Base-by-base conservation (phyloP, 768 basidiomycete species). In the Lactarius pseudohatsudake region DNA sequence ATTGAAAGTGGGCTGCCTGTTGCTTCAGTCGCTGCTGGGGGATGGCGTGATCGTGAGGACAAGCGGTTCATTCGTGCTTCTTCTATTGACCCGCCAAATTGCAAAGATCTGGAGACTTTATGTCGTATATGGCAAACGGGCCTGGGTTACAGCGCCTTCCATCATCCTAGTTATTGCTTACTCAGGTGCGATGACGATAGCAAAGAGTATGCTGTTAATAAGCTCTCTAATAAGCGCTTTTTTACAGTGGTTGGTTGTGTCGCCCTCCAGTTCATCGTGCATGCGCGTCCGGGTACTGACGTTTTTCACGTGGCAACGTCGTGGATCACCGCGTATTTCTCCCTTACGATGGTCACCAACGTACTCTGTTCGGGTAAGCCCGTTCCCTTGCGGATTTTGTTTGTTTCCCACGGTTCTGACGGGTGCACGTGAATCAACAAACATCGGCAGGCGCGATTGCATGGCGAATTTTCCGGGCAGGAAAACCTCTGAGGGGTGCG, bases 11-110 rank as follows among this genome's bases (percentile, higher is more conserved):
- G 18, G 40, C 20, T 43, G 22, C 9, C 26, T 59, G 28, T 18
- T 59, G 8, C 8, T 41, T 59, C 59, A 59, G 20, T 59, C 59
- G 2, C 7, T 59, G 43, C 9, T 59, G 26, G 59, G 41, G 8
- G 59, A 59, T 15, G n/a, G 59, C 30, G 59, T 59, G 13, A 45
- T 59, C 9, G 59, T 59, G 18, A 59, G 59, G 8, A 30, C 4
- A 16, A 41, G 8, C 59, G 3, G 22, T 50, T 18, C 11, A 38
- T 41, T 59, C 28, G 7, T 45, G 4, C 26, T 15, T 26, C 28
- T 16, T 34, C 41, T 18, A 59, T 36, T 43, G 43, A 41, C 26
- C 45, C 57, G 7, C 11, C 38, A 20, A 38, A 22, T 32, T 38
- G 22, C 34, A 15, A 28, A 59, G 59, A 36, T 59, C 4, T 59